phyloP scores from a whole-genome alignment of 2,329 filamentous ascomycete genomes.

The Arachnomyces sp. region DNA sequence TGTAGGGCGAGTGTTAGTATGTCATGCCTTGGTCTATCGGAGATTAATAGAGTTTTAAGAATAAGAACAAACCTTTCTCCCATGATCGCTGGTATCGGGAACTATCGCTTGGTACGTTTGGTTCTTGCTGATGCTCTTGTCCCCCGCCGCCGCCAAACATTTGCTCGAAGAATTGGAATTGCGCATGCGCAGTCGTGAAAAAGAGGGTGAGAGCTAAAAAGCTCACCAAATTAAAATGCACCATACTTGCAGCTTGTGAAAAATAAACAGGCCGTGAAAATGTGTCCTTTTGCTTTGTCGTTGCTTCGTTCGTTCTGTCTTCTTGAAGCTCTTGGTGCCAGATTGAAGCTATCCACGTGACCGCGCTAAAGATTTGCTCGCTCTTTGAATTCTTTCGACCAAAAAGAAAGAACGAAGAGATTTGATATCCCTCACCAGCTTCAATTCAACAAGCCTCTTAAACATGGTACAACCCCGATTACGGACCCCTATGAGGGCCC shows the following conservation, averaged over 20 bases:
- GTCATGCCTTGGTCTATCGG: slow-evolving; percentile 17
- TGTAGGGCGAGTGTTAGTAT: slow-evolving; percentile 23
- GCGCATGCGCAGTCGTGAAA: slow-evolving; percentile 54
- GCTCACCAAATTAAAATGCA: not conserved
- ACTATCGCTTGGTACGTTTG: slow-evolving; percentile 80
- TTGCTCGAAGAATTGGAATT: slow-evolving; percentile 97
- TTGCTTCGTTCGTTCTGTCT: slow-evolving; percentile 1
- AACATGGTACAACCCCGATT: slow-evolving; percentile 38
- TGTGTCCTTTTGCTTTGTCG: not conserved
- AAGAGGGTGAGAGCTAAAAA: slow-evolving; percentile 49
- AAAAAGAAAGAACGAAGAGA: not conserved
- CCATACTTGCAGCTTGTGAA: too few species aligned
- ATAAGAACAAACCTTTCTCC: slow-evolving; percentile 48
- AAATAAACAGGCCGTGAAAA: too few species aligned
- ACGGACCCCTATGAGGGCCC: slow-evolving; percentile 28
- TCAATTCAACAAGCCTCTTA: slow-evolving; percentile 9
- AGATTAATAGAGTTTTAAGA: too few species aligned
- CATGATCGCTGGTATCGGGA: slow-evolving; percentile 67
- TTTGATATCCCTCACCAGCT: slow-evolving; percentile 2
- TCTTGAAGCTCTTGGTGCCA: slow-evolving; percentile 18
- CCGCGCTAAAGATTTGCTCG: not conserved
- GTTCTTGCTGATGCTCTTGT: slow-evolving; percentile 46
- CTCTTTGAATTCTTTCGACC: slow-evolving; percentile 5
- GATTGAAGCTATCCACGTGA: slow-evolving; percentile 18
- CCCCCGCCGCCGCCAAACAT: slow-evolving; percentile 68